A percentile compares a stretch with the other conserved stretches of the same genome.
These are phyloP conservation scores for Austroboletus eburneus DNA, from an alignment of 768 basidiomycete genomes.

Conservation along the genomic window DNA sequence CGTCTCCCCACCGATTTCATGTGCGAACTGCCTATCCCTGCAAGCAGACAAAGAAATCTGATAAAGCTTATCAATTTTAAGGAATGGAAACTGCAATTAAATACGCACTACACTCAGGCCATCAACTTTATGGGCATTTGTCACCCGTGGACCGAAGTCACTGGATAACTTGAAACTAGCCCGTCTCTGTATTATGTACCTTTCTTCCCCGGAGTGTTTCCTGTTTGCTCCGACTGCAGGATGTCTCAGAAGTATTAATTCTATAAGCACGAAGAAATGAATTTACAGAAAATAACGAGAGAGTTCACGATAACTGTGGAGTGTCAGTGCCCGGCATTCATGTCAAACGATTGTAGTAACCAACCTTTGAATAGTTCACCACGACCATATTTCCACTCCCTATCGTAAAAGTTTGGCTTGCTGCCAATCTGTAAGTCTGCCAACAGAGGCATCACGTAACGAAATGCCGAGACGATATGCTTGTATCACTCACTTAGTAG, in stretches of 20 bases:
- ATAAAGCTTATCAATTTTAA: too few species aligned
- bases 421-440: constrained; percentile 16
- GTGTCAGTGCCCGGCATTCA: not conserved
- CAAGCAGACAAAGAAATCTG: constrained; percentile 28
- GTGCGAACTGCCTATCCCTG: constrained; percentile 21
- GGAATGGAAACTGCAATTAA: not conserved
- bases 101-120: constrained; percentile 18
- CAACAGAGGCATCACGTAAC: not conserved
- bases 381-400: constrained; percentile 11
- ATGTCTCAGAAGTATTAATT: not conserved
- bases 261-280: not conserved
- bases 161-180: too few species aligned
- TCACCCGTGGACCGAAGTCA: constrained; percentile 3
- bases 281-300: constrained; percentile 9
- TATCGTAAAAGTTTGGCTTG: constrained; percentile 13
- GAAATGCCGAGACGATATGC: not conserved
- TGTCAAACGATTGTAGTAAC: not conserved
- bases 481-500: constrained; percentile 16
- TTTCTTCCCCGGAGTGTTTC: not conserved
- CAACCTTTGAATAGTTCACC: constrained; percentile 16
- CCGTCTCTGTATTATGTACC: constrained; percentile 1
- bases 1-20: constrained; percentile 20
- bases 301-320: constrained; percentile 7
- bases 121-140: constrained; percentile 3
- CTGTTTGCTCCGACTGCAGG: constrained; percentile 10